These are phyloP conservation scores for Myxozyma udenii DNA, from an alignment of 805 yeast species.

Conservation along the genomic window DNA sequence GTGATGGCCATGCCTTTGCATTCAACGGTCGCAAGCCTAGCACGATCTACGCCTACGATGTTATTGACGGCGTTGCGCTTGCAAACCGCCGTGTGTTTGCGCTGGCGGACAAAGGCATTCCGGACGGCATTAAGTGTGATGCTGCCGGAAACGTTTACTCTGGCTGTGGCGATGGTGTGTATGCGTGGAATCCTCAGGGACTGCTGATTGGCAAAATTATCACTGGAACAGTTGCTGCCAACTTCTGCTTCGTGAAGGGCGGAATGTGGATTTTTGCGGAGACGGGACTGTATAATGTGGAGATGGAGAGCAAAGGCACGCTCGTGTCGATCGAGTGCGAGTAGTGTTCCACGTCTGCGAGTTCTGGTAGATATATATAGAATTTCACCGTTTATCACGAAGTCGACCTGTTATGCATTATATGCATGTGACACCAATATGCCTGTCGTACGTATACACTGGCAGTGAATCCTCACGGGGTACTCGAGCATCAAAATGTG, in stretches of 20 bases:
- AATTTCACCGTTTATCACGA: no score
- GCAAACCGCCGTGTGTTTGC: constrained; percentile 19
- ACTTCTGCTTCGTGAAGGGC: constrained; percentile 23
- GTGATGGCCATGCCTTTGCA: constrained; percentile 21
- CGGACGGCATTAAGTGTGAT: constrained; percentile 28
- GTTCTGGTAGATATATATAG: no score
- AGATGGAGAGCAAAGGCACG: constrained; percentile 14
- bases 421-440: no score
- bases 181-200: constrained; percentile 21
- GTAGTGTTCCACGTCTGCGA: no score
- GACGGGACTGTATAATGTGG: constrained; percentile 7
- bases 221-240: constrained; percentile 19
- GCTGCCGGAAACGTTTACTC: constrained; percentile 23
- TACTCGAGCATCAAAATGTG: no score
- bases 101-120: constrained; percentile 22
- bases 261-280: constrained; percentile 28
- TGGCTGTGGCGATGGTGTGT: constrained; percentile 28
- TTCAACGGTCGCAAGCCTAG: constrained; percentile 13
- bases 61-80: constrained; percentile 4
- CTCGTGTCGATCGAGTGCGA: constrained; percentile 20
- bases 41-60: constrained; percentile 27
- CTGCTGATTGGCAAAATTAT: constrained; percentile 21
- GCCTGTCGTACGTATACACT: no score
- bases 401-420: no score
- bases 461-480: no score